Evolutionary conservation across 768 basidiomycete species (phyloP).

Genomic region (Pleurotus ostreatus): DNA sequence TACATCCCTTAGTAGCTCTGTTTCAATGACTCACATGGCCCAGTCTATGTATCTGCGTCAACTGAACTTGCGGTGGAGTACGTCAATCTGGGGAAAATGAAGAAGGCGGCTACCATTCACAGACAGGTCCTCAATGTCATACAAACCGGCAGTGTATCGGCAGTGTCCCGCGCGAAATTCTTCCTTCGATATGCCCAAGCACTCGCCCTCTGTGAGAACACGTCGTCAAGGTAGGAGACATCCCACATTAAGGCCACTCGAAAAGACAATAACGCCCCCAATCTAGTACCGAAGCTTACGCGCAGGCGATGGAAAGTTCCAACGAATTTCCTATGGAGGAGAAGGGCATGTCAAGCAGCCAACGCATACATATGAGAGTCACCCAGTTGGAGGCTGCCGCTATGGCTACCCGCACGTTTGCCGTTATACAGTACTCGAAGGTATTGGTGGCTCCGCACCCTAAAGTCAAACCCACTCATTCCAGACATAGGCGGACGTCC

Average conservation of each 20-base stretch:
- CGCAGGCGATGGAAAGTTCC: slow-evolving; percentile 53
- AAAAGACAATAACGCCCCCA: no score
- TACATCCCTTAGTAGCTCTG: slow-evolving; percentile 1
- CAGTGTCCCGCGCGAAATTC: slow-evolving; percentile 50
- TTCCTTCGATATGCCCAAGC: slow-evolving; percentile 65
- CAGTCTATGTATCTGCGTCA: slow-evolving; percentile 53
- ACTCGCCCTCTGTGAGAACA: slow-evolving; percentile 55
- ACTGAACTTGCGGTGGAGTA: slow-evolving; percentile 79
- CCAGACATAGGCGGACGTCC: slow-evolving; percentile 51
- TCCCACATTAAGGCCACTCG: no score
- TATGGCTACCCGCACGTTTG: slow-evolving; percentile 65
- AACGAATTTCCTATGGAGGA: slow-evolving; percentile 37
- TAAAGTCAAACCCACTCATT: no score
- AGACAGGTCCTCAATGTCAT: slow-evolving; percentile 47
- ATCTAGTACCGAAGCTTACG: slow-evolving; percentile 47
- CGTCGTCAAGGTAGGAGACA: slow-evolving; percentile 47
- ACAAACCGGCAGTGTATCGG: slow-evolving; percentile 39
- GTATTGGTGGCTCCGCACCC: slow-evolving; percentile 29
- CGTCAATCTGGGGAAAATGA: slow-evolving; percentile 67
- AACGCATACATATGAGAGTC: slow-evolving; percentile 57
- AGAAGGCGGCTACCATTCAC: slow-evolving; percentile 65
- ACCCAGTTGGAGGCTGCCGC: slow-evolving; percentile 65
- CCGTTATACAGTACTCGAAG: slow-evolving; percentile 62
- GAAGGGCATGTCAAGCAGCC: slow-evolving; percentile 44
- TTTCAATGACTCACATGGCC: not conserved